Percentiles rank a stretch among this genome's conserved stretches.
phyloP scores from a whole-genome alignment of 2,329 filamentous ascomycete genomes.

The Claviceps humidiphila region DNA sequence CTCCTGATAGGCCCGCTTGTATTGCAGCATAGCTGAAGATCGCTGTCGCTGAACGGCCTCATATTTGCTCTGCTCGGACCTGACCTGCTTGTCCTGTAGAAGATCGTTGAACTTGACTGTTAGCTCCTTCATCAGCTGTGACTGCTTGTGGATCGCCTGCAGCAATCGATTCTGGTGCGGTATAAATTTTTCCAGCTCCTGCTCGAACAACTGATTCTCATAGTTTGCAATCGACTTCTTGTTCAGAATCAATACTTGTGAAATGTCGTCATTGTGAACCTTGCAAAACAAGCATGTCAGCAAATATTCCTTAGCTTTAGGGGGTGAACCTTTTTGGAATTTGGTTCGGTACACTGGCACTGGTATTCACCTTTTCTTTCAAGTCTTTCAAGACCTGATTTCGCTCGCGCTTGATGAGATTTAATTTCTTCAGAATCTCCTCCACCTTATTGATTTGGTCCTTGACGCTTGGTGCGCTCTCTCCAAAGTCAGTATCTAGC shows the following conservation, averaged over 20 bases:
- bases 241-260: slow-evolving; percentile 91
- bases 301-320: neutral
- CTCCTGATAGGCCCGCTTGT: slow-evolving; percentile 83
- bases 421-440: slow-evolving; percentile 79
- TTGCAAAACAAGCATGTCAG: slow-evolving; percentile 20
- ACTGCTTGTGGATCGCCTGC: slow-evolving; percentile 92
- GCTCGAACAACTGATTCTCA: slow-evolving; percentile 83
- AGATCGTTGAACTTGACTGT: slow-evolving; percentile 77
- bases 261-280: slow-evolving; percentile 95
- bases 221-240: slow-evolving; percentile 92
- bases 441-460: slow-evolving; percentile 86
- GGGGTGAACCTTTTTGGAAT: neutral
- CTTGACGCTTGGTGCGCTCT: slow-evolving; percentile 64
- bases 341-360: too few relatives aligned
- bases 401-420: slow-evolving; percentile 81
- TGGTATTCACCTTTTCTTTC: slow-evolving; percentile 71
- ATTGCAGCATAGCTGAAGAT: slow-evolving; percentile 67
- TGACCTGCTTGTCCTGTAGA: slow-evolving; percentile 84
- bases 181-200: slow-evolving; percentile 93
- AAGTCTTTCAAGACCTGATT: slow-evolving; percentile 89
- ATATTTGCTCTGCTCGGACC: slow-evolving; percentile 90
- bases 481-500: slow-evolving; percentile 83
- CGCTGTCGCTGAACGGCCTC: slow-evolving; percentile 76
- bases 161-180: slow-evolving; percentile 83
- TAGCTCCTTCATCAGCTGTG: slow-evolving; percentile 86